phyloP scores from a whole-genome alignment of 768 basidiomycete species.

The Krasilnikovozyma curviuscula region DNA sequence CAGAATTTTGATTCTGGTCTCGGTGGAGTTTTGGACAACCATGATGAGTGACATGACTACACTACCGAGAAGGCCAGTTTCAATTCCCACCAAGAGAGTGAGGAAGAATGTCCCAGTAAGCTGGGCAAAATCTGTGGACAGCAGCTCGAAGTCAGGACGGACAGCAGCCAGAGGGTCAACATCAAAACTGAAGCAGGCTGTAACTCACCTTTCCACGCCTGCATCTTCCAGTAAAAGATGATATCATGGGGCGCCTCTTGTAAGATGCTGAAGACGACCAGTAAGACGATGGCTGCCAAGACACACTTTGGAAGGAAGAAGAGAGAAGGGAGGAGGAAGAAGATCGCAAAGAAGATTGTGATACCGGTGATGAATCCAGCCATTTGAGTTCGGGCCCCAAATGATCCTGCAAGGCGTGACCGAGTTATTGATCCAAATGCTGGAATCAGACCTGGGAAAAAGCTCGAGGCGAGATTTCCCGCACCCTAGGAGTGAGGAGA shows the following conservation, averaged over 20 bases:
- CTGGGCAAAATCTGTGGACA: conserved; percentile 64
- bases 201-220: too few species aligned
- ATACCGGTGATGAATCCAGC: conserved; percentile 52
- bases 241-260: conserved; percentile 75
- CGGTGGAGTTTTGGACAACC: conserved; percentile 75
- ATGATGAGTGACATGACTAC: conserved; percentile 70
- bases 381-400: conserved; percentile 78
- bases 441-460: conserved; percentile 74
- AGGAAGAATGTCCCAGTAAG: conserved; percentile 75
- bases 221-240: conserved; percentile 53
- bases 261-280: conserved; percentile 62
- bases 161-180: background rate
- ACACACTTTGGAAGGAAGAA: conserved; percentile 79
- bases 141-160: background rate
- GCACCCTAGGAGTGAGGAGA: conserved; percentile 31
- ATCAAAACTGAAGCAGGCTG: conserved; percentile 30
- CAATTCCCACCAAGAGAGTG: conserved; percentile 75
- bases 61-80: conserved; percentile 77
- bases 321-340: conserved; percentile 70
- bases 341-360: conserved; percentile 61
- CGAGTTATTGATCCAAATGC: conserved; percentile 42
- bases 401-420: conserved; percentile 73
- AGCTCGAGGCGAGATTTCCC: conserved; percentile 55
- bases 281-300: conserved; percentile 29
- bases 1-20: conserved; percentile 73